These are phyloP conservation scores for Trametes meyenii DNA, from an alignment of 768 basidiomycete species.

Conservation along the genomic window DNA sequence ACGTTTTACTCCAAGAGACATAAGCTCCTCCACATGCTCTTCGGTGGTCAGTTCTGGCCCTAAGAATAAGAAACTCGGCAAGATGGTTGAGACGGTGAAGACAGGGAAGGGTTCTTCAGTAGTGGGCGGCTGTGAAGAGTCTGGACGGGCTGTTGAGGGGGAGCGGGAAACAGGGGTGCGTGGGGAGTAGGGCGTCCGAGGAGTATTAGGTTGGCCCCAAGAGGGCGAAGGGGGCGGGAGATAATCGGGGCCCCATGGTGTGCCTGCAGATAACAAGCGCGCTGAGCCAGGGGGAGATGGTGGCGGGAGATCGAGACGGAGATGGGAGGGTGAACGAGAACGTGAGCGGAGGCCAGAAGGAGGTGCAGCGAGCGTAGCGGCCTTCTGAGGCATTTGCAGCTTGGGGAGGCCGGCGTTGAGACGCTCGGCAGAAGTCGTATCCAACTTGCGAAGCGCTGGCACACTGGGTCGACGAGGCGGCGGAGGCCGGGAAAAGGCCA, in stretches of 20 bases:
- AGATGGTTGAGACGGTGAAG: constrained; percentile 88
- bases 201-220: constrained; percentile 35
- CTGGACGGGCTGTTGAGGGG: constrained; percentile 67
- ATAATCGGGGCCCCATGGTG: constrained; percentile 29
- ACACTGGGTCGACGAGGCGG: constrained; percentile 62
- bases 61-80: constrained; percentile 88
- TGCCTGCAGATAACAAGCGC: constrained; percentile 42
- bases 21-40: constrained; percentile 77
- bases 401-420: constrained; percentile 53
- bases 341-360: constrained; percentile 30
- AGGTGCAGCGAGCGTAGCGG: constrained; percentile 56
- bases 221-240: constrained; percentile 38
- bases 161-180: constrained; percentile 50
- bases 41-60: constrained; percentile 82
- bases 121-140: constrained; percentile 58
- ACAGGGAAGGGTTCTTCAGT: constrained; percentile 56
- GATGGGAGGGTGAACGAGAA: constrained; percentile 58
- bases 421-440: constrained; percentile 60
- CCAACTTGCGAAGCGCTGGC: constrained; percentile 61
- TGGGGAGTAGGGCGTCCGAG: constrained; percentile 44
- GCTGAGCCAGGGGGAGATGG: constrained; percentile 59
- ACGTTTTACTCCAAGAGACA: constrained; percentile 75
- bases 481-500: constrained; percentile 53
- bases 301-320: constrained; percentile 61
- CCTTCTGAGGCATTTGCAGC: constrained; percentile 59